Evolutionary conservation across 257 asterid genomes (phyloP), one percentile per base, ranked within the genome.

Genomic region (Thymus mandschuricus): DNA sequence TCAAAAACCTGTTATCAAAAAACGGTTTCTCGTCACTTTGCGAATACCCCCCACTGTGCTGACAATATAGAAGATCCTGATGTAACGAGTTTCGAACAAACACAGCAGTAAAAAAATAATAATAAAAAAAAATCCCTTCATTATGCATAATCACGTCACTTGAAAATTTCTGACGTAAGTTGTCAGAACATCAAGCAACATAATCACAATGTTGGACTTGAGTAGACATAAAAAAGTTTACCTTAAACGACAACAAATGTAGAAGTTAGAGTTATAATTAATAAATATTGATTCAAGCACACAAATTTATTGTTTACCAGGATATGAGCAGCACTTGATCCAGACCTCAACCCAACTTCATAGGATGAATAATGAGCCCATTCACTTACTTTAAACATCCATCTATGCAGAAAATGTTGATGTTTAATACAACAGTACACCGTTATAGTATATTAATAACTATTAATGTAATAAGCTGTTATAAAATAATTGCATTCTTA

Each of bases 321-420:
- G 82, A 95, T 88, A 87, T 95, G 89, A 21, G 97, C 85, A 38
- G 97, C 93, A 81, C 95, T 81, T 73, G 96, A 86, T 60, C 99
- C 98, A 76, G 98, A 89, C 84, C 97, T 95, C 86, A 95, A 81
- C 59, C 98, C 98, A 61, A 95, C 89, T 72, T 95, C 99, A 84
- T 92, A 95, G 5, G 98, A 82, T 72, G 99, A 89, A 80, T 81
- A 88, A 69, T 95, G 96, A 67, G 91, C 95, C 99, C 99, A 95
- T 81, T 95, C 99, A 80, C 91, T 88, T 69, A 95, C 89, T 87
- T 90, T 95, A 77, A 95, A 89, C 98, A 92, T 92, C 99, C 99
- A 95, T 79, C 99, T 92, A 80, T 67, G 59, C 11, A 54, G 60
- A 79, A 31, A 72, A 54, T 13, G 40, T 44, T 70, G 69, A 75